Evolutionary conservation across 208 protist genomes (phyloP).

Genomic region (Endotrypanum monterogeii): DNA sequence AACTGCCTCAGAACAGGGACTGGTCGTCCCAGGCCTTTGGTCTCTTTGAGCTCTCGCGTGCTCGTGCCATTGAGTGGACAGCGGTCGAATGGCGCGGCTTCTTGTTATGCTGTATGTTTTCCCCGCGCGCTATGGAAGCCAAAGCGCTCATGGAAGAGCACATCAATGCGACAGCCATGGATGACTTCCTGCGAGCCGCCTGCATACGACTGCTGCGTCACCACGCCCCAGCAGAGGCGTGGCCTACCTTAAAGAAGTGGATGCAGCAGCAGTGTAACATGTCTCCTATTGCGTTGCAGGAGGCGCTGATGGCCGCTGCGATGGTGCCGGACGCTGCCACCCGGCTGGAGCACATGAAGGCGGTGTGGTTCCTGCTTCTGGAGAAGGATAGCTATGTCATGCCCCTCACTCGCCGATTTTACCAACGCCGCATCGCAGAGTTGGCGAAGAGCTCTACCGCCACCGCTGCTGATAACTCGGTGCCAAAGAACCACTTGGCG

Average conservation of each 20-base stretch:
- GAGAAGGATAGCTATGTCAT: constrained; percentile 84
- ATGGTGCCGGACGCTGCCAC: constrained; percentile 32
- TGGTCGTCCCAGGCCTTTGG: constrained; percentile 73
- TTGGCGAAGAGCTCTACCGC: constrained; percentile 19
- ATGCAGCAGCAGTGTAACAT: constrained; percentile 20
- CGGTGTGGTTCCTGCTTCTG: constrained; percentile 57
- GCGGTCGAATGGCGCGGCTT: constrained; percentile 87
- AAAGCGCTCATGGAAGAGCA: constrained; percentile 59
- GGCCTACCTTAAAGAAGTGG: constrained; percentile 49
- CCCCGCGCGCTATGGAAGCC: constrained; percentile 65
- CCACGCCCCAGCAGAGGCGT: constrained; percentile 60
- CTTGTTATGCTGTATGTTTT: constrained; percentile 85
- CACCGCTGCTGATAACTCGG: background rate
- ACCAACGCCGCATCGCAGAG: constrained; percentile 44
- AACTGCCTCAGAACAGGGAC: constrained; percentile 78
- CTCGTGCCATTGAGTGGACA: constrained; percentile 82
- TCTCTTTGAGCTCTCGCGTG: constrained; percentile 66
- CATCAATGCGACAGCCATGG: constrained; percentile 51
- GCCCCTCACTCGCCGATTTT: constrained; percentile 79
- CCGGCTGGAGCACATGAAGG: constrained; percentile 37
- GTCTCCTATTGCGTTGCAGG: constrained; percentile 86
- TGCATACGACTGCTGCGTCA: constrained; percentile 81
- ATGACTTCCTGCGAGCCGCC: constrained; percentile 85
- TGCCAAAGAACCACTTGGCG: background rate
- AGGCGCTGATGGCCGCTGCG: constrained; percentile 73